phyloP scores from a whole-genome alignment of 306 rosid species.

The Cicer cuneatum region DNA sequence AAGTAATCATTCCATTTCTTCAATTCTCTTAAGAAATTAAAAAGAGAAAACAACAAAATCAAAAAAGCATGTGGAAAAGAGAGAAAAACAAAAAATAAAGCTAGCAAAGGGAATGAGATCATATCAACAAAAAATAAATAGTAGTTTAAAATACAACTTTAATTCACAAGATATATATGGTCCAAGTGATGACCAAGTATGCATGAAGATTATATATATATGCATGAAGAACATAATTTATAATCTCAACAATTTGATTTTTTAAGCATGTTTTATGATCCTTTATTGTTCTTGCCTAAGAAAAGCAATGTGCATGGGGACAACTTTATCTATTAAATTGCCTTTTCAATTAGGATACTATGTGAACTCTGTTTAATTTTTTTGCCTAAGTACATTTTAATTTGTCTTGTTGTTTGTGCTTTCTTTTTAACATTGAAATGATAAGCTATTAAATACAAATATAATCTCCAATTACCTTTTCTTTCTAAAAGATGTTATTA shows the following conservation, averaged over 20 bases:
- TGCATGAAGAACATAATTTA: conserved; percentile 26
- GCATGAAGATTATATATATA: background rate
- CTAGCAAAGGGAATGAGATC: conserved; percentile 41
- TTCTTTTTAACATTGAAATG: conserved; percentile 49
- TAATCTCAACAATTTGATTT: conserved; percentile 23
- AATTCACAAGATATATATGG: conserved; percentile 38
- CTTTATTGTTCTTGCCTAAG: conserved; percentile 46
- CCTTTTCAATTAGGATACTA: conserved; percentile 63
- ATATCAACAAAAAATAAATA: conserved; percentile 40
- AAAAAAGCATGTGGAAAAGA: conserved; percentile 42
- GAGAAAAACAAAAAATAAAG: conserved; percentile 49
- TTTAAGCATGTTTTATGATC: conserved; percentile 51
- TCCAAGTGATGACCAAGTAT: conserved; percentile 12
- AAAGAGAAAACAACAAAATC: conserved; percentile 48
- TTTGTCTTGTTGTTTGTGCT: conserved; percentile 83
- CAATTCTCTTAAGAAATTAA: conserved; percentile 40
- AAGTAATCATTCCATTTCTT: conserved; percentile 54
- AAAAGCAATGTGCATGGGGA: conserved; percentile 58
- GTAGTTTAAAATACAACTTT: conserved; percentile 43
- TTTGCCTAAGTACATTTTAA: conserved; percentile 57
- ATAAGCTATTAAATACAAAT: conserved; percentile 48
- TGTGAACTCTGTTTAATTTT: conserved; percentile 50
- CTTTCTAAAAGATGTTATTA: conserved; percentile 47
- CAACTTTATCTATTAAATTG: conserved; percentile 55
- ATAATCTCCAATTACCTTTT: conserved; percentile 46